A percentile compares a stretch with the other conserved stretches of the same genome.
These are phyloP conservation scores for Penicillium verhagenii DNA, from an alignment of 495 filamentous ascomycete species.

Conservation along the genomic window DNA sequence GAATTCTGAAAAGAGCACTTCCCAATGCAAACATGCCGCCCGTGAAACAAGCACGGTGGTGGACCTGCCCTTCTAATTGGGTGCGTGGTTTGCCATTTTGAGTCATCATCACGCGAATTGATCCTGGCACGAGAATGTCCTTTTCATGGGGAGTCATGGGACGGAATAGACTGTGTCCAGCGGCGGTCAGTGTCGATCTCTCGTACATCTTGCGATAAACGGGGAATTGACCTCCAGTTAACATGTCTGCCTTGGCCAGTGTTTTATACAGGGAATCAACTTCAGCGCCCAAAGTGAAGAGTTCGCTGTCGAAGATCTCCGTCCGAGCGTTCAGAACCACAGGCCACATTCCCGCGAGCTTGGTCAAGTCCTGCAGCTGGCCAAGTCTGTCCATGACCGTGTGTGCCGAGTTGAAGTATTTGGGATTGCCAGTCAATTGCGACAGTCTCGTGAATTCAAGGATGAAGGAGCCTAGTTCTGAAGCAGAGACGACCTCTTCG, in stretches of 20 bases:
- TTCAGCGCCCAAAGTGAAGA: conserved; percentile 30
- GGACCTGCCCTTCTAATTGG: conserved; percentile 33
- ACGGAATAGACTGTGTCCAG: conserved; percentile 43
- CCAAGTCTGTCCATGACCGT: conserved; percentile 76
- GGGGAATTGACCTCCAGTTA: conserved; percentile 27
- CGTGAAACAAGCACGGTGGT: conserved; percentile 77
- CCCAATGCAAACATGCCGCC: conserved; percentile 84
- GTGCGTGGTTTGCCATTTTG: conserved; percentile 16
- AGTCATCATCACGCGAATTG: conserved; percentile 16
- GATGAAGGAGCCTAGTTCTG: conserved; percentile 77
- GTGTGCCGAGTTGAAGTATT: conserved; percentile 85
- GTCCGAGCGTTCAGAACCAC: conserved; percentile 23
- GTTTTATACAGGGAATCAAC: conserved; percentile 36
- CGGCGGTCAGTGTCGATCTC: conserved; percentile 28
- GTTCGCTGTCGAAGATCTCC: conserved; percentile 13
- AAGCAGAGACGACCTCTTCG: conserved; percentile 43
- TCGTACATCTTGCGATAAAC: conserved; percentile 47
- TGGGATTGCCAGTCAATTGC: conserved; percentile 76
- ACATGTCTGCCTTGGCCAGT: conserved; percentile 33
- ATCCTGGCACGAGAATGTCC: conserved; percentile 42
- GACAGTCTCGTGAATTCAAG: conserved; percentile 89
- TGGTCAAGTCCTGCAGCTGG: conserved; percentile 61
- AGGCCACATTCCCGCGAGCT: conserved; percentile 39
- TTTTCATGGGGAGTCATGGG: conserved; percentile 38
- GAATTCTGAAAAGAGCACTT: conserved; percentile 65